Percentiles rank a stretch among this genome's conserved stretches.
These are phyloP conservation scores for Sclerotinia trifoliorum DNA, from an alignment of 2,329 filamentous ascomycete genomes.

Conservation along the genomic window DNA sequence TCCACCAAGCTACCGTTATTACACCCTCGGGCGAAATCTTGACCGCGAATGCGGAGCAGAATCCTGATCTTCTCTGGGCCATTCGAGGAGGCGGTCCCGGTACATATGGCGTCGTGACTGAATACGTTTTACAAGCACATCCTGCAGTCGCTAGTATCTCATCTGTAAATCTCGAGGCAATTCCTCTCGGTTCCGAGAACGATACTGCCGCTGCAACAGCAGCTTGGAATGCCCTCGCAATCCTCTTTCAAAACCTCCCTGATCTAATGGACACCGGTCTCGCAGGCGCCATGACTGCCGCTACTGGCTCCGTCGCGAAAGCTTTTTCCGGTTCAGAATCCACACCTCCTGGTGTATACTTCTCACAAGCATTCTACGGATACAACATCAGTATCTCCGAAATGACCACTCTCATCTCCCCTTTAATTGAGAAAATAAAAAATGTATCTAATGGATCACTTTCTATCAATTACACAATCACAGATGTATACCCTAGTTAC, in stretches of 20 bases:
- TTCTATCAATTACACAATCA: too few species aligned
- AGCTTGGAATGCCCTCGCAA: background rate
- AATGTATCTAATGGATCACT: too few species aligned
- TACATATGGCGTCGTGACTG: slow-evolving; percentile 41
- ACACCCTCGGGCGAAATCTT: slow-evolving; percentile 32
- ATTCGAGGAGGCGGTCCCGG: slow-evolving; percentile 40
- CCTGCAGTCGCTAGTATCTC: slow-evolving; percentile 32
- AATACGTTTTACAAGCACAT: slow-evolving; percentile 45
- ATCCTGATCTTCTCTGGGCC: slow-evolving; percentile 41
- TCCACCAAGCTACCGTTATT: slow-evolving; percentile 41
- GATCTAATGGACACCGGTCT: slow-evolving; percentile 42
- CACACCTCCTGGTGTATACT: background rate
- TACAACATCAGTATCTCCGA: too few species aligned
- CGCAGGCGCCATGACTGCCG: background rate
- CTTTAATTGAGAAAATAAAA: too few species aligned
- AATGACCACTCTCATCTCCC: too few species aligned
- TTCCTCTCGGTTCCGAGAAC: slow-evolving; percentile 36
- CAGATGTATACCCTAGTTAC: background rate
- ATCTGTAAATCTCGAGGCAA: slow-evolving; percentile 38
- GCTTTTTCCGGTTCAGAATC: background rate
- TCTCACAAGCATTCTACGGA: too few species aligned
- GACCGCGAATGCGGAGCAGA: slow-evolving; percentile 29
- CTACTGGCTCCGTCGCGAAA: background rate
- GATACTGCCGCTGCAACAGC: slow-evolving; percentile 26
- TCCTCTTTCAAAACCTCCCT: slow-evolving; percentile 34